These are phyloP conservation scores for Sordariomycetes sp. DNA, from an alignment of 2,329 filamentous ascomycete species.

Conservation along the genomic window DNA sequence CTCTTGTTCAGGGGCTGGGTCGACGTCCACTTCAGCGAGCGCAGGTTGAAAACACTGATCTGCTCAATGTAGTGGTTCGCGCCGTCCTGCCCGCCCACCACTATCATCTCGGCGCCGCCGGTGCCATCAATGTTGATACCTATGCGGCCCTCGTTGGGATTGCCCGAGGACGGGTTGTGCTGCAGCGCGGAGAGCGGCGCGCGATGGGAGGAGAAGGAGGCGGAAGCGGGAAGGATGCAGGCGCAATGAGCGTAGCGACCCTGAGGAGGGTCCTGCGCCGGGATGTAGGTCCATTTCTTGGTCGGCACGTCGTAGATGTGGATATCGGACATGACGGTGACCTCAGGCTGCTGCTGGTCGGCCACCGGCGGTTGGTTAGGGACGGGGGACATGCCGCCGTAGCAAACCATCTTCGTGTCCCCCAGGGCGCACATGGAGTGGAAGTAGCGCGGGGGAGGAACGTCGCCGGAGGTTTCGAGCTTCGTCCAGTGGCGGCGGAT, in stretches of 20 bases:
- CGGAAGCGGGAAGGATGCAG: slow-evolving; percentile 80
- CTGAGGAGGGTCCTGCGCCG: slow-evolving; percentile 74
- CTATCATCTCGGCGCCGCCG: slow-evolving; percentile 92
- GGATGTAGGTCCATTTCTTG: slow-evolving; percentile 76
- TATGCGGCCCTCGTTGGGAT: slow-evolving; percentile 78
- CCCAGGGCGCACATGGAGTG: slow-evolving; percentile 92
- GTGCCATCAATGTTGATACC: slow-evolving; percentile 84
- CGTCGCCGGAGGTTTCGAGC: slow-evolving; percentile 71
- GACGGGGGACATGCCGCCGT: slow-evolving; percentile 92
- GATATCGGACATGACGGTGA: slow-evolving; percentile 96
- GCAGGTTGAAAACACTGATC: slow-evolving; percentile 94
- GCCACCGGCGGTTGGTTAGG: slow-evolving; percentile 35
- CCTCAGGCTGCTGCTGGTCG: slow-evolving; percentile 62
- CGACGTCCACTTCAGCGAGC: slow-evolving; percentile 91
- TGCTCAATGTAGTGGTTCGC: slow-evolving; percentile 99
- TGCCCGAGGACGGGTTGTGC: slow-evolving; percentile 75
- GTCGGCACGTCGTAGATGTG: slow-evolving; percentile 86
- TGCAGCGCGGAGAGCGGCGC: slow-evolving; percentile 81
- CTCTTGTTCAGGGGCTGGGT: slow-evolving; percentile 82
- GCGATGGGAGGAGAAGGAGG: slow-evolving; percentile 74
- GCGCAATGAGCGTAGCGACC: slow-evolving; percentile 96
- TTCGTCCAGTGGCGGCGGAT: slow-evolving; percentile 90
- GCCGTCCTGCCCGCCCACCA: slow-evolving; percentile 92
- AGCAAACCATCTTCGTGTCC: slow-evolving; percentile 94
- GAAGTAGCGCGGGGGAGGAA: slow-evolving; percentile 89